Percentiles rank a stretch among this genome's conserved stretches.
phyloP scores from a whole-genome alignment of 352 stramenopile species.

The Phytophthora quininea region DNA sequence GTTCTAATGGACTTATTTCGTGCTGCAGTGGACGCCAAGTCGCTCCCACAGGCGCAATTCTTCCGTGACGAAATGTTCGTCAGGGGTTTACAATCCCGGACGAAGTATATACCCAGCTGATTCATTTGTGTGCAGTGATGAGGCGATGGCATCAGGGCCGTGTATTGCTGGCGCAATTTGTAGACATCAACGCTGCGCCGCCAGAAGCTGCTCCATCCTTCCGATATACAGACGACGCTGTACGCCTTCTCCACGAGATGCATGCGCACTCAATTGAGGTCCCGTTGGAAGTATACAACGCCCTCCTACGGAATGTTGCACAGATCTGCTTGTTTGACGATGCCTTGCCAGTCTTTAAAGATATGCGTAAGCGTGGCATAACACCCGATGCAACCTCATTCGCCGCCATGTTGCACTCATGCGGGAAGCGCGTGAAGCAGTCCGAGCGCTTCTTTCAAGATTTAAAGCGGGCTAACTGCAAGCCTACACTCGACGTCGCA shows the following conservation, averaged over 20 bases:
- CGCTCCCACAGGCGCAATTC: conserved; percentile 60
- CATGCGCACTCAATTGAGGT: conserved; percentile 40
- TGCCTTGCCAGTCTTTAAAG: conserved; percentile 42
- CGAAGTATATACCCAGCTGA: conserved; percentile 46
- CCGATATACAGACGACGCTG: conserved; percentile 57
- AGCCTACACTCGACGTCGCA: conserved; percentile 32
- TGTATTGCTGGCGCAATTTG: conserved; percentile 55
- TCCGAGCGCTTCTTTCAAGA: conserved; percentile 59
- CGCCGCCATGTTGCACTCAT: conserved; percentile 59
- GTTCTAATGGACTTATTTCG: conserved; percentile 51
- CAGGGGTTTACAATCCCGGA: conserved; percentile 37
- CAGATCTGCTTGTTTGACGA: conserved; percentile 43
- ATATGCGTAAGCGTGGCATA: conserved; percentile 49
- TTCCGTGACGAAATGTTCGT: conserved; percentile 58
- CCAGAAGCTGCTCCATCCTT: conserved; percentile 39
- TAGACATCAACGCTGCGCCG: conserved; percentile 40
- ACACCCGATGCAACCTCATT: conserved; percentile 59
- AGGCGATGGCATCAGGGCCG: conserved; percentile 65
- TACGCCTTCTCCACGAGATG: conserved; percentile 57
- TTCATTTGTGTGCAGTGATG: conserved; percentile 54
- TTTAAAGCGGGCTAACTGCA: conserved; percentile 29
- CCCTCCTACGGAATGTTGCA: conserved; percentile 66
- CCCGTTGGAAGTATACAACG: conserved; percentile 58
- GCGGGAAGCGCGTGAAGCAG: conserved; percentile 43
- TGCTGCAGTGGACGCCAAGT: conserved; percentile 44